Conservation (phyloP, 2,329 filamentous ascomycete species). For the Hawksworthiomyces lignivorus region DNA sequence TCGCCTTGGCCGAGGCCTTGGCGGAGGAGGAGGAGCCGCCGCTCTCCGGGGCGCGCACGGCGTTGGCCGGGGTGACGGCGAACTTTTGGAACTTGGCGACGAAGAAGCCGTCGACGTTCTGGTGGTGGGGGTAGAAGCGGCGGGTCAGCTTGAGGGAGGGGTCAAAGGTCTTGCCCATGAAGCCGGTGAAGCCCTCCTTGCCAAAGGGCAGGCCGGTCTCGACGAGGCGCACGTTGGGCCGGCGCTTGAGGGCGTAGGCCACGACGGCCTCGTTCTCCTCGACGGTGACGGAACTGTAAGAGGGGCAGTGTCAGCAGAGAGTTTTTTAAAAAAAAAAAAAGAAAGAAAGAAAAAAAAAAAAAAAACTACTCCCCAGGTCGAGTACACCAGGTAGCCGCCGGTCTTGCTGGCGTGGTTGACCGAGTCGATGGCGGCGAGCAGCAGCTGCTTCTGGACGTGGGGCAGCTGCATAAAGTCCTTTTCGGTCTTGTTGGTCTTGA, state of each 20-base stretch:
- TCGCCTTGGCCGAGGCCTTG: slow-evolving; percentile 11
- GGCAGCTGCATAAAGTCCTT: slow-evolving; percentile 89
- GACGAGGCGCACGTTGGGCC: slow-evolving; percentile 89
- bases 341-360: background rate
- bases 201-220: slow-evolving; percentile 87
- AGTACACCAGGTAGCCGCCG: slow-evolving; percentile 93
- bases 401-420: slow-evolving; percentile 93
- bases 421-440: slow-evolving; percentile 89
- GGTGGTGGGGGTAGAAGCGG: slow-evolving; percentile 84
- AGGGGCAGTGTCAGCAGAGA: background rate
- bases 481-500: slow-evolving; percentile 98
- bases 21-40: slow-evolving; percentile 14
- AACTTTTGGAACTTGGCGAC: slow-evolving; percentile 96
- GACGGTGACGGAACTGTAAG: slow-evolving; percentile 14
- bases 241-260: slow-evolving; percentile 82
- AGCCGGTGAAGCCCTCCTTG: slow-evolving; percentile 84
- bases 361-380: slow-evolving; percentile 56
- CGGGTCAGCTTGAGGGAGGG: slow-evolving; percentile 73
- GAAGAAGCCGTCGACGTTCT: slow-evolving; percentile 79
- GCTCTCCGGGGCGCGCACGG: slow-evolving; percentile 27
- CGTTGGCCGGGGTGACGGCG: slow-evolving; percentile 62
- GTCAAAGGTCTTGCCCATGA: slow-evolving; percentile 87
- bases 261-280: slow-evolving; percentile 73
- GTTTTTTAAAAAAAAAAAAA: background rate
- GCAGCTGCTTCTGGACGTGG: slow-evolving; percentile 88